phyloP scores from a whole-genome alignment of 331 rosid species.

The Spiraea crenata region DNA sequence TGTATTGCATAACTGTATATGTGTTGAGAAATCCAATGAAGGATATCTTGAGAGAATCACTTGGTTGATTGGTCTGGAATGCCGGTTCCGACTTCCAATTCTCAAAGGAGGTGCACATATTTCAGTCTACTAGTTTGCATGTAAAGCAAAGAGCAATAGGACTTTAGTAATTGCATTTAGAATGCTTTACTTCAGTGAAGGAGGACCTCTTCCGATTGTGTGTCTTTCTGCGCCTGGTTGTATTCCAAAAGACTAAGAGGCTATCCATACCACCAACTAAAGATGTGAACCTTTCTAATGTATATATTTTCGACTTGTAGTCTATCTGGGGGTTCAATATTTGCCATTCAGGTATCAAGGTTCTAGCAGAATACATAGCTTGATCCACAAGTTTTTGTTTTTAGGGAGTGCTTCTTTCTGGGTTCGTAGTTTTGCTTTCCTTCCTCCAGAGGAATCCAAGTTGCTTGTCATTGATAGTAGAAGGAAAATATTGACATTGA shows the following conservation, averaged over 20 bases:
- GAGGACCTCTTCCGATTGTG: neutral
- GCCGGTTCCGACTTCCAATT: neutral
- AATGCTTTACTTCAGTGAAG: neutral
- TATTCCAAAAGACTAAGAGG: neutral
- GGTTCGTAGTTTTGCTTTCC: neutral
- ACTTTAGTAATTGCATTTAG: neutral
- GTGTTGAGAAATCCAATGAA: neutral
- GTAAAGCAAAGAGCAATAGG: neutral
- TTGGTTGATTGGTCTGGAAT: neutral
- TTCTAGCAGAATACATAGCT: constrained; percentile 19
- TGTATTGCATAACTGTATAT: neutral
- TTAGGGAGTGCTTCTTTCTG: constrained; percentile 4
- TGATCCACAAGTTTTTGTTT: constrained; percentile 2
- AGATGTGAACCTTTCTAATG: neutral
- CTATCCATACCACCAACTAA: neutral
- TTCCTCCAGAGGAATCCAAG: neutral
- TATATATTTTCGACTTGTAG: neutral
- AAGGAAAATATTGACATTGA: constrained; percentile 7
- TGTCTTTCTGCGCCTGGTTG: neutral
- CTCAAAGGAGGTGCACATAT: neutral
- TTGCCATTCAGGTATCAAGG: neutral
- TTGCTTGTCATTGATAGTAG: neutral
- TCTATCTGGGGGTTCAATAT: neutral
- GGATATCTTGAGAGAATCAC: neutral
- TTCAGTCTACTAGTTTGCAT: neutral